Evolutionary conservation across 2,329 filamentous ascomycete species (phyloP), one percentile per base, ranked within the genome.

Genomic region (Cladophialophora carrionii): DNA sequence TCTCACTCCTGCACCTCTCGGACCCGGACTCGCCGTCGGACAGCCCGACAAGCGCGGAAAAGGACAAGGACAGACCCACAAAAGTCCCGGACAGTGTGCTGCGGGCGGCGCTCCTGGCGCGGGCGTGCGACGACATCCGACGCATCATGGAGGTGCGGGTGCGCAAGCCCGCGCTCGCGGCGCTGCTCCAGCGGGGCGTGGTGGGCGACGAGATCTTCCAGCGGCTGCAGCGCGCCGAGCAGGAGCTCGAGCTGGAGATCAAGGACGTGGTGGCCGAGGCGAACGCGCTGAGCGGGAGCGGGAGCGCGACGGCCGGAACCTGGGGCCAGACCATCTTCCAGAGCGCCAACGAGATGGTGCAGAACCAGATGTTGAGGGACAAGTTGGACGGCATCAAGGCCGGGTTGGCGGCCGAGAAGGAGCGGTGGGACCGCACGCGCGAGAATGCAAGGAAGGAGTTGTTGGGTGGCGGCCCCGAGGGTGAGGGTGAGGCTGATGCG

Each of bases 271-370:
- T 98, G 37, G 43, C 54, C 29, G 71, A 97, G 92, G 95, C 96
- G 73, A 98, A 98, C 76, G 92, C 90, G 22, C 90, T 97, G 69
- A 52, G 46, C 10, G 57, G 57, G 9, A 20, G 46, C 2, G 41
- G 37, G 26, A 84, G 87, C 1, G 89, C 91, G 56, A 41, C 53
- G 20, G 37, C 56, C 10, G 57, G 57, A n/a, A 60, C 57, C 6
- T 99, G 95, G 95, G 95, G 95, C 67, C 89, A 95, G 75, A 87
- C 86, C 63, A 98, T 99, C 77, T 99, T 99, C 85, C 95, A 99
- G 78, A 93, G 91, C 53, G 95, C 95, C 62, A 96, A 96, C 78
- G 95, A 99, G 79, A 97, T 99, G 79, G 88, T 90, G 65, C 89
- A 92, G 74, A 97, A 97, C 80, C 85, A 86, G 49, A 80, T 88